These are phyloP conservation scores for Teratosphaeria viscida DNA, from an alignment of 2,329 filamentous ascomycete genomes.

Conservation along the genomic window DNA sequence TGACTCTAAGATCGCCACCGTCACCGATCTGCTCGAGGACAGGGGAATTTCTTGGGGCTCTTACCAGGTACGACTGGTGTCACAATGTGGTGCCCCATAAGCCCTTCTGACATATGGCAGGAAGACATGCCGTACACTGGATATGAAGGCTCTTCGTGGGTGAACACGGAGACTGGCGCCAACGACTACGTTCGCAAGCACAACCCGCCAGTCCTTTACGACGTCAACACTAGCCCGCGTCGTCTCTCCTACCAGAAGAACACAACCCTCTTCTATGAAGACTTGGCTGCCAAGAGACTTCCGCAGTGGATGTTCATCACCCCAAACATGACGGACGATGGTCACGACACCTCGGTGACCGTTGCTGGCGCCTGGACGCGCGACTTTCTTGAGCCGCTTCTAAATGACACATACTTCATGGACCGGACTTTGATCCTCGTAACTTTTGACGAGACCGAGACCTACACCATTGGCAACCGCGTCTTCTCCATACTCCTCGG, in stretches of 20 bases:
- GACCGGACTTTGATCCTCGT: slow-evolving; percentile 64
- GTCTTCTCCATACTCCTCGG: slow-evolving; percentile 64
- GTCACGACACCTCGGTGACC: slow-evolving; percentile 62
- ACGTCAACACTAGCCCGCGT: slow-evolving; percentile 48
- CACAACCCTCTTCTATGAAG: slow-evolving; percentile 56
- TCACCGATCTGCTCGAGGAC: slow-evolving; percentile 34
- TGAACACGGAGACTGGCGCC: slow-evolving; percentile 54
- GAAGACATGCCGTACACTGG: slow-evolving; percentile 69
- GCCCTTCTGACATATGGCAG: slow-evolving; percentile 1
- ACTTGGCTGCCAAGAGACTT: slow-evolving; percentile 51
- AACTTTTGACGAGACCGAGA: slow-evolving; percentile 70
- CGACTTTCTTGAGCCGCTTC: slow-evolving; percentile 58
- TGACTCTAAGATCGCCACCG: slow-evolving; percentile 29
- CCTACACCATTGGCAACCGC: slow-evolving; percentile 56
- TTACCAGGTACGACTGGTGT: slow-evolving; percentile 43
- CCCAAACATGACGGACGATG: slow-evolving; percentile 68
- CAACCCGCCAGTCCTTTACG: slow-evolving; percentile 54
- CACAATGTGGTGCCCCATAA: neutral
- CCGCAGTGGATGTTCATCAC: slow-evolving; percentile 63
- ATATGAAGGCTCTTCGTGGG: slow-evolving; percentile 52
- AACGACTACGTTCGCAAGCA: slow-evolving; percentile 81
- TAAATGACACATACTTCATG: slow-evolving; percentile 61
- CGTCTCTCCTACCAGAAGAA: slow-evolving; percentile 65
- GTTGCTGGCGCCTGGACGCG: slow-evolving; percentile 59
- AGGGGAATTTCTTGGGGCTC: slow-evolving; percentile 40